These are phyloP conservation scores for Dendryphion nanum DNA, from an alignment of 2,329 filamentous ascomycete species.

Conservation along the genomic window DNA sequence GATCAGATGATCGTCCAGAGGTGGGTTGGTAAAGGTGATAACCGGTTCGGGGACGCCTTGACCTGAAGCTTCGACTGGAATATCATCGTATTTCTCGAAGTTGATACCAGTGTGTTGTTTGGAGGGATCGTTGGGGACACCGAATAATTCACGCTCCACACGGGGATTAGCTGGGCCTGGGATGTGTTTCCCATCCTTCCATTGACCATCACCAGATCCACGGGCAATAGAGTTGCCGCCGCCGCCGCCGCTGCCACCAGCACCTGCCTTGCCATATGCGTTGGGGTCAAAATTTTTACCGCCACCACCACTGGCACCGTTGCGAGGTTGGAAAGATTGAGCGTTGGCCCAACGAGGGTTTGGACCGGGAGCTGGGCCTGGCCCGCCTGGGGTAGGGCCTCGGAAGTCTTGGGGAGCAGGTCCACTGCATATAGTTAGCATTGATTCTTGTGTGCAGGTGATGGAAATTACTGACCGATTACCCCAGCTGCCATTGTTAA, in stretches of 20 bases:
- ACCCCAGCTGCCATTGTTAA: slow-evolving; percentile 66
- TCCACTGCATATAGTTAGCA: too few relatives aligned
- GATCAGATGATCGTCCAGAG: slow-evolving; percentile 90
- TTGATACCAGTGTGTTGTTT: slow-evolving; percentile 99
- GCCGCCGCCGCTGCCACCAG: slow-evolving; percentile 15
- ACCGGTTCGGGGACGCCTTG: slow-evolving; percentile 91
- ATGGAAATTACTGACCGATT: too few relatives aligned
- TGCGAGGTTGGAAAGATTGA: slow-evolving; percentile 56
- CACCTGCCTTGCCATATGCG: slow-evolving; percentile 58
- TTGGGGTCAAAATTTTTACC: slow-evolving; percentile 59
- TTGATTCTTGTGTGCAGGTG: too few relatives aligned
- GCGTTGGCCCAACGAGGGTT: slow-evolving; percentile 61
- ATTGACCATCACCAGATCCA: slow-evolving; percentile 92
- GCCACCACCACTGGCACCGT: slow-evolving; percentile 51
- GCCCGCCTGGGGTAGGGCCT: too few relatives aligned
- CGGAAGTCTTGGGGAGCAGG: too few relatives aligned
- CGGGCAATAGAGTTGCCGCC: slow-evolving; percentile 59
- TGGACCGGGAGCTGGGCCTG: too few relatives aligned
- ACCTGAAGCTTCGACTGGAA: slow-evolving; percentile 95
- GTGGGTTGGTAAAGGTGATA: slow-evolving; percentile 86
- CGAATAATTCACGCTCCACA: slow-evolving; percentile 93
- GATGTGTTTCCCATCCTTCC: slow-evolving; percentile 96
- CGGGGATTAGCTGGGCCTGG: slow-evolving; percentile 85
- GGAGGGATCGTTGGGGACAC: slow-evolving; percentile 81
- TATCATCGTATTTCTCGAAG: slow-evolving; percentile 99